Conservation (phyloP, 2,329 filamentous ascomycete species). For the Beauveria sp. region DNA sequence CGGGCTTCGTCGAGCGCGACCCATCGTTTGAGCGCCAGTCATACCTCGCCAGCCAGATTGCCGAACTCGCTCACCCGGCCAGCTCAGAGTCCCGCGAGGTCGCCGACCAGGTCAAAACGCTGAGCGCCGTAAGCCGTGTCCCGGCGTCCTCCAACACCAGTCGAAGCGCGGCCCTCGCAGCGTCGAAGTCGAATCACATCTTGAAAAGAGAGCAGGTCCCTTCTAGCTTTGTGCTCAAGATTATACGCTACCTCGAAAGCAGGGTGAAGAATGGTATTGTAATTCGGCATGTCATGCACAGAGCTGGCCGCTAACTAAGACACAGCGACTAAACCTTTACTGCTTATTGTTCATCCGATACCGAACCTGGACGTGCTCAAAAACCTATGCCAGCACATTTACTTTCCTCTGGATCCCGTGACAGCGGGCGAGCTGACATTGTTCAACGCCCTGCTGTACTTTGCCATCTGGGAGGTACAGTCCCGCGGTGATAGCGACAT, state of each 20-base stretch:
- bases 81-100: slow-evolving; percentile 6
- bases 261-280: neutral
- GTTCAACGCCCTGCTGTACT: slow-evolving; percentile 14
- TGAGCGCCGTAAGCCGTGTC: neutral
- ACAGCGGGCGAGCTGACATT: slow-evolving; percentile 14
- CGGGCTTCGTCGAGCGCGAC: slow-evolving; percentile 12
- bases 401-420: slow-evolving; percentile 16
- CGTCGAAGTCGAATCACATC: neutral
- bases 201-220: slow-evolving; percentile 2
- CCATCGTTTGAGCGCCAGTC: slow-evolving; percentile 14
- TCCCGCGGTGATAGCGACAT: slow-evolving; percentile 10
- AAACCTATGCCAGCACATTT: slow-evolving; percentile 13
- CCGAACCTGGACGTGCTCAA: slow-evolving; percentile 13
- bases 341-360: slow-evolving; percentile 16
- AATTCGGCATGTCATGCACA: too few species aligned
- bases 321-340: neutral
- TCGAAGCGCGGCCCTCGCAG: neutral
- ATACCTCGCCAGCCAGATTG: slow-evolving; percentile 12
- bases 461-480: slow-evolving; percentile 14
- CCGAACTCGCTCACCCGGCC: slow-evolving; percentile 7
- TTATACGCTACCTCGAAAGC: slow-evolving; percentile 5
- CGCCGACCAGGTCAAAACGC: slow-evolving; percentile 9
- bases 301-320: neutral
- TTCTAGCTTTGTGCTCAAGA: slow-evolving; percentile 7
- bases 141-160: neutral